Conservation (phyloP, 805 yeast genomes). For the Candida peoriensis region DNA sequence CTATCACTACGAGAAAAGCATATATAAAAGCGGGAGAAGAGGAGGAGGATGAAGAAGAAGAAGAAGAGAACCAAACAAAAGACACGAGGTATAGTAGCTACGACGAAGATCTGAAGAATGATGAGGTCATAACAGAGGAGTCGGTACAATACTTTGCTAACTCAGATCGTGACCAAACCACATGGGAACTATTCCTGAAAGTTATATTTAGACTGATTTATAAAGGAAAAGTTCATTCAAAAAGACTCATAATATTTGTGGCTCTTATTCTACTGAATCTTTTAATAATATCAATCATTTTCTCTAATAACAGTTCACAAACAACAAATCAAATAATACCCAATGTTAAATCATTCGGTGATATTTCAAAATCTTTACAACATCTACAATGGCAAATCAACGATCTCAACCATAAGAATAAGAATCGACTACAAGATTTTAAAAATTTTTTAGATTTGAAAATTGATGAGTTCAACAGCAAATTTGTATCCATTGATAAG, state of each 20-base stretch:
- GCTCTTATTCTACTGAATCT: conserved; percentile 3
- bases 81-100: no score
- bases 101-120: no score
- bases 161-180: not conserved
- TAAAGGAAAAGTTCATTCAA: conserved; percentile 1
- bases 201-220: conserved; percentile 2
- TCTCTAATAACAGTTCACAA: not conserved
- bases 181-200: not conserved
- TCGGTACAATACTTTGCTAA: no score
- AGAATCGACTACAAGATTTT: conserved; percentile 15
- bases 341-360: conserved; percentile 13
- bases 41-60: not conserved
- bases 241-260: not conserved
- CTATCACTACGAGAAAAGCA: no score
- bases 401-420: conserved; percentile 18
- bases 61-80: conserved; percentile 1
- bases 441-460: conserved; percentile 17
- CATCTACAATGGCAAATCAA: conserved; percentile 22
- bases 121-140: no score
- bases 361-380: conserved; percentile 18
- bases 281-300: conserved; percentile 2
- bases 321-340: conserved; percentile 9
- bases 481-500: conserved; percentile 9
- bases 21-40: no score
- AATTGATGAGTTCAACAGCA: conserved; percentile 11